A percentile compares a stretch with the other conserved stretches of the same genome.
phyloP scores from a whole-genome alignment of 2,329 filamentous ascomycete genomes.

The Ceratocystis albifundus region DNA sequence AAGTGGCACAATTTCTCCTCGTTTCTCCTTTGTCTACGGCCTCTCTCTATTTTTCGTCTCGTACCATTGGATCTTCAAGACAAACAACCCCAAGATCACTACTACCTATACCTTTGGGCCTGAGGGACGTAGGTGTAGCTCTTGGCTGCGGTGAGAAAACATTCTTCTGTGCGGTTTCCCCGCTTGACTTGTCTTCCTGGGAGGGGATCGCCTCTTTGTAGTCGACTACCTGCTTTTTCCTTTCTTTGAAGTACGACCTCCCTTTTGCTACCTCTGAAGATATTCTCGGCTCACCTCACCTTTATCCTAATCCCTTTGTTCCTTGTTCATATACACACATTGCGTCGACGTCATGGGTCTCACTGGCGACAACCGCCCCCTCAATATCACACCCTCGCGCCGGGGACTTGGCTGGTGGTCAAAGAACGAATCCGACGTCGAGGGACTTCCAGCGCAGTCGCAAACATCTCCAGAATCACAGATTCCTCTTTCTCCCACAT shows the following conservation, averaged over 20 bases:
- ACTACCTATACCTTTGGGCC: background rate
- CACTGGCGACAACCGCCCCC: slow-evolving; percentile 19
- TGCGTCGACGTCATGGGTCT: slow-evolving; percentile 15
- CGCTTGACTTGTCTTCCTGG: background rate
- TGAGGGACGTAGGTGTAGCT: background rate
- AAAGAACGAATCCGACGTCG: background rate
- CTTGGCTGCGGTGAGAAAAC: background rate
- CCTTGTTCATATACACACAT: background rate
- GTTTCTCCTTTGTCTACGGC: background rate
- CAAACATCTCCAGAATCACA: background rate
- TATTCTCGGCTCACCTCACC: background rate
- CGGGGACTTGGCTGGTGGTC: slow-evolving; percentile 20
- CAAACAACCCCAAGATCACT: background rate
- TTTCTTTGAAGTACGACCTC: no score
- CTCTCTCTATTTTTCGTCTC: background rate
- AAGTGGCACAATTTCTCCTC: background rate
- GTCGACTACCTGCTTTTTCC: no score
- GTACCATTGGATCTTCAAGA: background rate
- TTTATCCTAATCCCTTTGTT: background rate
- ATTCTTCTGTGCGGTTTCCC: background rate
- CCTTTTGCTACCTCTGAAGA: no score
- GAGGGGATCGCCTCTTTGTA: no score
- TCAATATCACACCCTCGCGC: slow-evolving; percentile 17
- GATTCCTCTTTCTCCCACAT: slow-evolving; percentile 24
- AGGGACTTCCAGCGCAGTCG: slow-evolving; percentile 9